Evolutionary conservation across 148 eudicot genomes (phyloP).

Genomic region (Pouteria glomerata): DNA sequence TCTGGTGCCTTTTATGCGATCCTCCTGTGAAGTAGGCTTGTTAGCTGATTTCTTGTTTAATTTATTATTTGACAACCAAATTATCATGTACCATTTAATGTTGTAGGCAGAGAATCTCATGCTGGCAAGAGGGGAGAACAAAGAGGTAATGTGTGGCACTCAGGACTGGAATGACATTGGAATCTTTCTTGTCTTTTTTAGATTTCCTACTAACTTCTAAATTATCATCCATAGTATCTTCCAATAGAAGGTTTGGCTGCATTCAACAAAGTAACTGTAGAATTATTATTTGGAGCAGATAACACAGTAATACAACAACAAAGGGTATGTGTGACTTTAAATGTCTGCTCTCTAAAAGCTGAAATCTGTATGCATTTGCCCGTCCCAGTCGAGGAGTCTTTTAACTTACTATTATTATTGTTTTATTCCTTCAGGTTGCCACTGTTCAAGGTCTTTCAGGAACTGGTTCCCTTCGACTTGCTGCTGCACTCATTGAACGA

Average conservation of each 20-base stretch:
- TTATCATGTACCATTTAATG: neutral
- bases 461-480: constrained; percentile 98
- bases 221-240: constrained; percentile 60
- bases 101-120: constrained; percentile 82
- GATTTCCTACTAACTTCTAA: constrained; percentile 14
- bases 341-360: constrained; percentile 8
- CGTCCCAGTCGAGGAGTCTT: neutral
- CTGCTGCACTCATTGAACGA: constrained; percentile 84
- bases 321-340: constrained; percentile 42
- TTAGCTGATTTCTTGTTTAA: neutral
- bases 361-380: neutral
- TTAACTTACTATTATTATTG: neutral
- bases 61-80: neutral
- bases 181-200: constrained; percentile 1
- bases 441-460: constrained; percentile 98
- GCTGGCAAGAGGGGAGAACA: constrained; percentile 92
- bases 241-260: constrained; percentile 98
- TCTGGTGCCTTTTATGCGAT: too few species aligned
- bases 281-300: constrained; percentile 86
- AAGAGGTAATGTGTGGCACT: constrained; percentile 61
- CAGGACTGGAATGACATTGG: neutral
- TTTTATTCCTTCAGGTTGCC: constrained; percentile 52
- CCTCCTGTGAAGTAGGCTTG: neutral
- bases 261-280: constrained; percentile 89
- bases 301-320: constrained; percentile 67